phyloP scores from a whole-genome alignment of 345 rosid genomes.

The Tarenaya hassleriana region DNA sequence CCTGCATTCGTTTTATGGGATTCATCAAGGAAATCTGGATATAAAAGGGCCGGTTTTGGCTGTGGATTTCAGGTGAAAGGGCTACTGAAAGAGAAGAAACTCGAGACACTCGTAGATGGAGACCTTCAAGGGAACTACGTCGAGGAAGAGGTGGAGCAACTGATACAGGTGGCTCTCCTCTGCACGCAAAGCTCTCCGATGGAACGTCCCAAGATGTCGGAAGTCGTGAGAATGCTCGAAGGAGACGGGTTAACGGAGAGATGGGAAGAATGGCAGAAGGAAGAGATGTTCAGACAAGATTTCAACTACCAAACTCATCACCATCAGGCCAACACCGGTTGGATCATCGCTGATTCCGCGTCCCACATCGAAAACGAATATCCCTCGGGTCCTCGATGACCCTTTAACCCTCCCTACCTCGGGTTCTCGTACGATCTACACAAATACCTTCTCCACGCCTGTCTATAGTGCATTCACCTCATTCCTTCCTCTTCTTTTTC shows the following conservation, averaged over 20 bases:
- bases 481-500: no score
- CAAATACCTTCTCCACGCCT: no score
- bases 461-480: no score
- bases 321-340: slow-evolving; percentile 32
- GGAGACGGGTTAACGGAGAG: slow-evolving; percentile 85
- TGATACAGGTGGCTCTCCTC: slow-evolving; percentile 80
- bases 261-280: slow-evolving; percentile 96
- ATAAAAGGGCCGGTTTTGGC: not conserved
- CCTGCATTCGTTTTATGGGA: no score
- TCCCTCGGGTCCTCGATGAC: slow-evolving; percentile 84
- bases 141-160: slow-evolving; percentile 63
- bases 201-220: slow-evolving; percentile 92
- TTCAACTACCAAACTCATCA: slow-evolving; percentile 29
- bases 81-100: slow-evolving; percentile 63
- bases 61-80: slow-evolving; percentile 64
- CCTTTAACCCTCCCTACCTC: not conserved
- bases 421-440: no score
- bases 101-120: slow-evolving; percentile 60
- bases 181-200: slow-evolving; percentile 69
- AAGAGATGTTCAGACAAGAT: slow-evolving; percentile 56
- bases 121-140: slow-evolving; percentile 58
- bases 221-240: slow-evolving; percentile 92
- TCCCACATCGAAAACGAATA: slow-evolving; percentile 61
- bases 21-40: no score
- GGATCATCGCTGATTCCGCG: slow-evolving; percentile 53